Evolutionary conservation across 495 filamentous ascomycete genomes (phyloP).

Genomic region (Penicillium daleae): DNA sequence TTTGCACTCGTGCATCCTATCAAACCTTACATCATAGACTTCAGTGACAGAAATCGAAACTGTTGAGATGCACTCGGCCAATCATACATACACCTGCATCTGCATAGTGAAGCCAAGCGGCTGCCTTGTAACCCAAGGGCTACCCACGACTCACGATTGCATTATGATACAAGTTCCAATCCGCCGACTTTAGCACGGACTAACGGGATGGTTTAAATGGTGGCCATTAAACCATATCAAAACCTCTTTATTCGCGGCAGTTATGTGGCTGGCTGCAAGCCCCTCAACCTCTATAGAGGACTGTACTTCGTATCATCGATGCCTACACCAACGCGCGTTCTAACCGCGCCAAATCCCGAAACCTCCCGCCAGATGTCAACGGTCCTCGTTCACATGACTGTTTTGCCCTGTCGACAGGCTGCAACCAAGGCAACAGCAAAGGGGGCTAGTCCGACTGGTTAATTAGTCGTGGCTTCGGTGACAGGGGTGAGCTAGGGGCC

Average conservation of each 20-base stretch:
- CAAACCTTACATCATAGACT: neutral
- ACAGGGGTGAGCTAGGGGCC: neutral
- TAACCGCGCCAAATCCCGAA: neutral
- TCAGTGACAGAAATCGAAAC: neutral
- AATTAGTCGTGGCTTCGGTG: neutral
- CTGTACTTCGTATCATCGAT: no score
- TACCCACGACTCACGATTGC: neutral
- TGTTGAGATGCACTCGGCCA: neutral
- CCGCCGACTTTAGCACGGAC: neutral
- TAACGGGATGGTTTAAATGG: neutral
- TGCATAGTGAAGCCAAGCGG: neutral
- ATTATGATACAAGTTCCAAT: neutral
- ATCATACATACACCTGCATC: neutral
- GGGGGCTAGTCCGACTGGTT: neutral
- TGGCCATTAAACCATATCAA: neutral
- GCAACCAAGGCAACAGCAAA: neutral
- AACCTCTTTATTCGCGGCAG: neutral
- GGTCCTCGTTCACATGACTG: constrained; percentile 7
- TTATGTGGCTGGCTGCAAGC: neutral
- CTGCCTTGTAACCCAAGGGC: neutral
- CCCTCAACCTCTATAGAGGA: no score
- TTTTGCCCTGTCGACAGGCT: neutral
- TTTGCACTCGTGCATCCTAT: neutral
- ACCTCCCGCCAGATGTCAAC: neutral
- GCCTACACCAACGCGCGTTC: no score